Conservation (phyloP, 2,329 filamentous ascomycete genomes). For the Sporothrix pallida region DNA sequence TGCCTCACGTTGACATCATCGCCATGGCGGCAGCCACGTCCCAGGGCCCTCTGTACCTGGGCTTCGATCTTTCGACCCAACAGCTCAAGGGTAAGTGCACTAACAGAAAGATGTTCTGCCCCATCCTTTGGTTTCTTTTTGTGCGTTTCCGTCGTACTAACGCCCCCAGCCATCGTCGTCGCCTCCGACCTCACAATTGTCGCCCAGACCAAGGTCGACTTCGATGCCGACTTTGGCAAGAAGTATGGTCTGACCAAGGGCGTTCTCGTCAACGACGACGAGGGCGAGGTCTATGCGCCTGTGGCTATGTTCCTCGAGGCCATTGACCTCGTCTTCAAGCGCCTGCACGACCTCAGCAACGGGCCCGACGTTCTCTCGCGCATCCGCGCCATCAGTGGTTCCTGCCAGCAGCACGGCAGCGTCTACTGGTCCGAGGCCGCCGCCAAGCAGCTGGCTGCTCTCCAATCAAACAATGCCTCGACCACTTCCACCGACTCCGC, state of each 20-base stretch:
- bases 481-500: constrained; percentile 55
- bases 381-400: constrained; percentile 83
- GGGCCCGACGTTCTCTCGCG: constrained; percentile 64
- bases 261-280: constrained; percentile 78
- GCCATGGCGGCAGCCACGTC: constrained; percentile 35
- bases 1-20: constrained; percentile 7
- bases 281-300: constrained; percentile 90
- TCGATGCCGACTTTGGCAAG: constrained; percentile 78
- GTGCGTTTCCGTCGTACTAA: background rate
- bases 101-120: background rate
- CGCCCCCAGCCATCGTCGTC: constrained; percentile 73
- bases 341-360: constrained; percentile 71
- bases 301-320: constrained; percentile 95
- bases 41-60: constrained; percentile 74
- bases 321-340: constrained; percentile 79
- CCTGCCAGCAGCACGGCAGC: constrained; percentile 96
- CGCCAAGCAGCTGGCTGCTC: constrained; percentile 63
- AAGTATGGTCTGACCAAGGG: constrained; percentile 86
- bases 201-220: constrained; percentile 89
- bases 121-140: constrained; percentile 24
- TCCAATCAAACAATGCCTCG: constrained; percentile 46
- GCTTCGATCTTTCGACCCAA: constrained; percentile 95
- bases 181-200: constrained; percentile 80
- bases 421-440: constrained; percentile 86
- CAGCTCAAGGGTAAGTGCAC: constrained; percentile 78